These are phyloP conservation scores for Paecilomyces formosus DNA, from an alignment of 2,329 filamentous ascomycete genomes.

Conservation along the genomic window DNA sequence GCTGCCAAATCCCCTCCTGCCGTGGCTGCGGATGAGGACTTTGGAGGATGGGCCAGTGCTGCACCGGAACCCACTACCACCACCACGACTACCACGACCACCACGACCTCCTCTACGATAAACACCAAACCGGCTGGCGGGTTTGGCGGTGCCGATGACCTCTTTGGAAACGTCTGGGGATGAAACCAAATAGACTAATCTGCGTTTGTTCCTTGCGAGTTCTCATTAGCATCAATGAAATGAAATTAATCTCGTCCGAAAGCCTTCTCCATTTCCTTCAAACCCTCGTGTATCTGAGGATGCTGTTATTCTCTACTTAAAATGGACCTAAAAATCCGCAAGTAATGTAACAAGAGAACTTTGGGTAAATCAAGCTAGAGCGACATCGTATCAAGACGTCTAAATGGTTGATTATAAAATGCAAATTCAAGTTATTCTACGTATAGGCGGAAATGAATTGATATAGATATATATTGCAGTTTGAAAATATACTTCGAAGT, in stretches of 20 bases:
- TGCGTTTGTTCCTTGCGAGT: conserved; percentile 13
- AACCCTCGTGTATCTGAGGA: too few species aligned
- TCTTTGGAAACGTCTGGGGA: conserved; percentile 96
- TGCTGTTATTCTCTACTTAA: too few species aligned
- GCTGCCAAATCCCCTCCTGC: conserved; percentile 46
- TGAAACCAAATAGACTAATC: conserved; percentile 32
- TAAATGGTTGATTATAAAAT: too few species aligned
- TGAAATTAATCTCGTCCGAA: not conserved
- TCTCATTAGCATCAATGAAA: conserved; percentile 2
- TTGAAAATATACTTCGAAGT: too few species aligned
- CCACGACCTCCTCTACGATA: conserved; percentile 24
- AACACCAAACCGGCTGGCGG: conserved; percentile 50
- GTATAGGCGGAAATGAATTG: too few species aligned
- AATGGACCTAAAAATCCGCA: too few species aligned
- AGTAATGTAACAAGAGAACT: too few species aligned
- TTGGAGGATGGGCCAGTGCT: conserved; percentile 86
- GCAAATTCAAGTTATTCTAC: too few species aligned
- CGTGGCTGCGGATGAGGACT: conserved; percentile 85
- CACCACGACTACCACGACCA: conserved; percentile 31
- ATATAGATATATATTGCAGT: too few species aligned
- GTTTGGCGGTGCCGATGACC: conserved; percentile 62
- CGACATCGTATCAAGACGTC: too few species aligned
- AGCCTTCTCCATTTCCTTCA: too few species aligned
- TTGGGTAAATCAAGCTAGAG: too few species aligned
- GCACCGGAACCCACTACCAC: conserved; percentile 46